Percentiles rank a stretch among this genome's conserved stretches.
Conservation (phyloP, 495 filamentous ascomycete species). For the Neurospora tetrasperma region DNA sequence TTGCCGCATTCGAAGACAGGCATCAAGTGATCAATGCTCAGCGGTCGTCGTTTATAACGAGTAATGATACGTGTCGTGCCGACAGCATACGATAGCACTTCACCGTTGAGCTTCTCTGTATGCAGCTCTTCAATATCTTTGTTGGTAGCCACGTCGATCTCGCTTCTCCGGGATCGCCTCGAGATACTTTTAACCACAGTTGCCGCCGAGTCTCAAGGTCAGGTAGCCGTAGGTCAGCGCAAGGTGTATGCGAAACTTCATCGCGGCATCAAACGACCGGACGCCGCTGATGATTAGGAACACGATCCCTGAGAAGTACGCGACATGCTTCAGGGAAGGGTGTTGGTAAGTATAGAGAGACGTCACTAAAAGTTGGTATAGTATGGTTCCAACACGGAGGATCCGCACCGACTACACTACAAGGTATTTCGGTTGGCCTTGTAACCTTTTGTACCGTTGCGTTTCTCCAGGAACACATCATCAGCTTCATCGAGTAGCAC, state of each 20-base stretch:
- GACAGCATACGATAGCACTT: slow-evolving; percentile 27
- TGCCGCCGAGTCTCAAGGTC: slow-evolving; percentile 16
- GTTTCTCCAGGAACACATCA: slow-evolving; percentile 20
- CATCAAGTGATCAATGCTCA: neutral
- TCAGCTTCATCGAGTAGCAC: slow-evolving; percentile 54
- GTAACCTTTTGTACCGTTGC: neutral
- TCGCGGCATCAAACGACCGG: slow-evolving; percentile 43
- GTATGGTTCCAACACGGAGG: neutral
- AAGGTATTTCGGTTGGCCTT: slow-evolving; percentile 19
- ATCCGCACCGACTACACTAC: slow-evolving; percentile 20
- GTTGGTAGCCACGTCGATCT: neutral
- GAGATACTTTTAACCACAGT: slow-evolving; percentile 23
- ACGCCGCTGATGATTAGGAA: slow-evolving; percentile 45
- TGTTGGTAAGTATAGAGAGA: too few species aligned
- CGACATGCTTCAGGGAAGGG: slow-evolving; percentile 31
- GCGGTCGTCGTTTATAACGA: neutral
- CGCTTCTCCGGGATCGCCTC: neutral
- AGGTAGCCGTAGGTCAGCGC: slow-evolving; percentile 27
- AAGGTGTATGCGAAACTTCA: slow-evolving; percentile 41
- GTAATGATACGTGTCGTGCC: slow-evolving; percentile 32
- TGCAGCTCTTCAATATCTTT: slow-evolving; percentile 1
- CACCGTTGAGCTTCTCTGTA: slow-evolving; percentile 19
- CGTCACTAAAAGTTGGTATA: neutral
- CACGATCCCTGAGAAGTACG: slow-evolving; percentile 37
- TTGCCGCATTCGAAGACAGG: neutral